These are phyloP conservation scores for Crucibulum laeve DNA, from an alignment of 768 basidiomycete species.

Conservation along the genomic window DNA sequence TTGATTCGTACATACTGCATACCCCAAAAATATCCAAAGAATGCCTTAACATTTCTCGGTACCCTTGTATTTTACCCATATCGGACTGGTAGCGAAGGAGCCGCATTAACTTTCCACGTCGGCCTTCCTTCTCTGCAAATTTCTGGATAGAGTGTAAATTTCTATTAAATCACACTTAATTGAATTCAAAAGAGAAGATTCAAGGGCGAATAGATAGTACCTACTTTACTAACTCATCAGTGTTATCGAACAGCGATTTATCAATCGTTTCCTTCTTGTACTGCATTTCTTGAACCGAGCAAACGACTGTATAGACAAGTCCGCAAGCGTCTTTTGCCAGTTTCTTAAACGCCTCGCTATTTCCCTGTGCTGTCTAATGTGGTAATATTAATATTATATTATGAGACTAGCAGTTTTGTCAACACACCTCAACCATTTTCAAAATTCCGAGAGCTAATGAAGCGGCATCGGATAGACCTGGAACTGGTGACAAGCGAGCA, in stretches of 20 bases:
- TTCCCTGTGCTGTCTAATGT: slow-evolving; percentile 15
- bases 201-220: too few relatives aligned
- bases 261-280: slow-evolving; percentile 6
- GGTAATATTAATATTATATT: not conserved
- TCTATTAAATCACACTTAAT: slow-evolving; percentile 4
- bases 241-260: slow-evolving; percentile 9
- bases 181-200: too few relatives aligned
- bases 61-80: slow-evolving; percentile 11
- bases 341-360: slow-evolving; percentile 16
- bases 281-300: slow-evolving; percentile 6
- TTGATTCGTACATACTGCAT: slow-evolving; percentile 1
- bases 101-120: slow-evolving; percentile 8
- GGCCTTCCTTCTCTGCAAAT: slow-evolving; percentile 11
- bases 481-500: slow-evolving; percentile 12
- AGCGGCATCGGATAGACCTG: slow-evolving; percentile 17
- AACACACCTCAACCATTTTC: slow-evolving; percentile 12
- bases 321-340: slow-evolving; percentile 19
- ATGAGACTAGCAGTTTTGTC: not conserved
- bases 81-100: slow-evolving; percentile 11
- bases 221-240: slow-evolving; percentile 13
- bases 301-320: slow-evolving; percentile 15
- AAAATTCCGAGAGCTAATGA: slow-evolving; percentile 13
- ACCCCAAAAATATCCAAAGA: slow-evolving; percentile 21
- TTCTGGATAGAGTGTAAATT: slow-evolving; percentile 12
- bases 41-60: slow-evolving; percentile 13